Base-by-base conservation (phyloP, 495 filamentous ascomycete genomes). In the Aspergillus cavernicola region DNA sequence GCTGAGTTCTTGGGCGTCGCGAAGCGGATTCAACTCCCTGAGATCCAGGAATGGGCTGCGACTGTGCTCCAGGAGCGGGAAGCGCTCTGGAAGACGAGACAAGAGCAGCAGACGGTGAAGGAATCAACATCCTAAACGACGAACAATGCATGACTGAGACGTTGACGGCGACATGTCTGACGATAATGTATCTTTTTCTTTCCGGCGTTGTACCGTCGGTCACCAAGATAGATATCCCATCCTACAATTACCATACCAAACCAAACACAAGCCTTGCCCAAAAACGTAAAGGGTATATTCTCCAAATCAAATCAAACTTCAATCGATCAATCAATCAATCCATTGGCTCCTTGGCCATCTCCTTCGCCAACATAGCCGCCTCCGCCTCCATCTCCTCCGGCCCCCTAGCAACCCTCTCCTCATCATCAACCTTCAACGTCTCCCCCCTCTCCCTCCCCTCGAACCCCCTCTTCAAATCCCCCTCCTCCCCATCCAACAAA, bases 1-100 rank as follows among this genome's bases (percentile, higher is more conserved):
- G 79, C 84, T 20, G 93, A 97, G 70, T 97, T 98, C 61, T 68
- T 82, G 19, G 81, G 82, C 51, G 93, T 96, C 42, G 82, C 85
- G 32, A 70, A 61, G n/a, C 78, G 76, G 47, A 85, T 98, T 53
- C 79, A 79, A 57, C 70, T 92, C 55, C 79, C 82, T 8, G 91
- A 96, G 72, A 84, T 88, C 41, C 80, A 86, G 69, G 82, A 70
- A 24, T 98, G 95, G 93, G 83, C 80, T 2, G 78, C 79, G 20
- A 84, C 88, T 54, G 69, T 95, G 6, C 68, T 97, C 54, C 70
- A 74, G 61, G 95, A 98, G 75, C 75, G 92, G 37, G 73, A 85
- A 60, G 77, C 75, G 49, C 85, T 89, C 55, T 96, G 90, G 92
- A 75, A 77, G 39, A 50, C 48, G 22, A 59, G 60, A 57, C 43